phyloP scores from a whole-genome alignment of 2,329 filamentous ascomycete species.

The Colletotrichum sp. region DNA sequence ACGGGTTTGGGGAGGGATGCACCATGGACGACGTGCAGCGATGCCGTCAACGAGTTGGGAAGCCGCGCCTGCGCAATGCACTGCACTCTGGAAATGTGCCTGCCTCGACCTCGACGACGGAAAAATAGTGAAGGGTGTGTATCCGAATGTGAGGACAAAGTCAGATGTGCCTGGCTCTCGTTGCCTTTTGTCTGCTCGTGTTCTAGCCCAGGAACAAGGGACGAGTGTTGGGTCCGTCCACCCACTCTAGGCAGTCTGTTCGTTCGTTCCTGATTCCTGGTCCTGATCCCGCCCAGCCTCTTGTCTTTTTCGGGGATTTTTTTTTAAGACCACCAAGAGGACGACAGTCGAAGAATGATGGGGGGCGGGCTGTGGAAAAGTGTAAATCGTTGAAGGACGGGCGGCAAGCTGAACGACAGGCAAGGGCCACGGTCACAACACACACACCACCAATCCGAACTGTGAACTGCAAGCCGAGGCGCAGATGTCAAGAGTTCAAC shows the following conservation, averaged over 20 bases:
- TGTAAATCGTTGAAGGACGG: not conserved
- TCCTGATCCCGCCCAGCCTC: not conserved
- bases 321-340: not conserved
- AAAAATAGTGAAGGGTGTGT: not conserved
- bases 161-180: not conserved
- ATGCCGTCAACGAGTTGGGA: not conserved
- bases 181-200: not conserved
- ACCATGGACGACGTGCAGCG: constrained; percentile 5
- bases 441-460: not conserved
- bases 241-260: not conserved
- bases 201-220: not conserved
- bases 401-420: not conserved
- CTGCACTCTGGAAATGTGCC: not conserved
- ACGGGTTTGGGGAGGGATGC: constrained; percentile 5
- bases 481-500: not conserved
- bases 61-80: not conserved
- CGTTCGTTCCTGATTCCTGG: not conserved
- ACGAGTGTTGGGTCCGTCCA: not conserved
- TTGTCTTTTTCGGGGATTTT: not conserved
- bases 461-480: not conserved
- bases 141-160: not conserved
- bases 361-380: not conserved
- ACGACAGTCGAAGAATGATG: not conserved
- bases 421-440: not conserved
- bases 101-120: not conserved